phyloP scores from a whole-genome alignment of 2,329 filamentous ascomycete genomes.

The Sphaerulina populicola region DNA sequence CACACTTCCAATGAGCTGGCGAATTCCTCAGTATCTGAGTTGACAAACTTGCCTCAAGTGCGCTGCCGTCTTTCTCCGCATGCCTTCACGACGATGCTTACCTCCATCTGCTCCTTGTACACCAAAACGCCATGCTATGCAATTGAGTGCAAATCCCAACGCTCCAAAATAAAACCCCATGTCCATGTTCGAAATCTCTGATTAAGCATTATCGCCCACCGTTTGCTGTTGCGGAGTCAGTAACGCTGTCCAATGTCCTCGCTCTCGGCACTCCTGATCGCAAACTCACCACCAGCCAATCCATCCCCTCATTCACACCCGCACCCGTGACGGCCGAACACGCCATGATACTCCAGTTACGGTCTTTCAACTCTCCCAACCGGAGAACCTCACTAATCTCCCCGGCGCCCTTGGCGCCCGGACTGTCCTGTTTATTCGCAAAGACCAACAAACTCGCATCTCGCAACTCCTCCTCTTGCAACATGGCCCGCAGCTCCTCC shows the following conservation, averaged over 20 bases:
- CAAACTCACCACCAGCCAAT: slow-evolving; percentile 82
- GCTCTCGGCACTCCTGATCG: not conserved
- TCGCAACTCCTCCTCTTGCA: slow-evolving; percentile 92
- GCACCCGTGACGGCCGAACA: slow-evolving; percentile 93
- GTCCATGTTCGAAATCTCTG: not conserved
- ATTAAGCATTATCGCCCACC: slow-evolving; percentile 22
- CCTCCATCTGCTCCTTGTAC: not conserved
- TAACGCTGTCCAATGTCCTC: not conserved
- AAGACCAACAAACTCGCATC: slow-evolving; percentile 90
- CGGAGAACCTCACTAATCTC: slow-evolving; percentile 92
- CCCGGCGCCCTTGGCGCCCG: slow-evolving; percentile 88
- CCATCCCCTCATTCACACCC: slow-evolving; percentile 95
- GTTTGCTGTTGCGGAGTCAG: slow-evolving; percentile 20
- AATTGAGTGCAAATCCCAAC: slow-evolving; percentile 1
- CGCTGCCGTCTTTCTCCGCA: slow-evolving; percentile 11
- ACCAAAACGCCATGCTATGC: slow-evolving; percentile 10
- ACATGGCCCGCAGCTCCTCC: slow-evolving; percentile 87
- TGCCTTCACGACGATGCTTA: slow-evolving; percentile 7
- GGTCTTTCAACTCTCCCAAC: slow-evolving; percentile 81
- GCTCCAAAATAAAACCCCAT: not conserved
- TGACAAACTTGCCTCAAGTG: not conserved
- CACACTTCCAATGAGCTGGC: not conserved
- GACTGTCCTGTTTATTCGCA: slow-evolving; percentile 98
- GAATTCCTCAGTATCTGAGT: not conserved
- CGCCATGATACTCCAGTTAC: slow-evolving; percentile 98